Base-by-base conservation (phyloP, 2,329 filamentous ascomycete species). In the Microsporum ferrugineum region DNA sequence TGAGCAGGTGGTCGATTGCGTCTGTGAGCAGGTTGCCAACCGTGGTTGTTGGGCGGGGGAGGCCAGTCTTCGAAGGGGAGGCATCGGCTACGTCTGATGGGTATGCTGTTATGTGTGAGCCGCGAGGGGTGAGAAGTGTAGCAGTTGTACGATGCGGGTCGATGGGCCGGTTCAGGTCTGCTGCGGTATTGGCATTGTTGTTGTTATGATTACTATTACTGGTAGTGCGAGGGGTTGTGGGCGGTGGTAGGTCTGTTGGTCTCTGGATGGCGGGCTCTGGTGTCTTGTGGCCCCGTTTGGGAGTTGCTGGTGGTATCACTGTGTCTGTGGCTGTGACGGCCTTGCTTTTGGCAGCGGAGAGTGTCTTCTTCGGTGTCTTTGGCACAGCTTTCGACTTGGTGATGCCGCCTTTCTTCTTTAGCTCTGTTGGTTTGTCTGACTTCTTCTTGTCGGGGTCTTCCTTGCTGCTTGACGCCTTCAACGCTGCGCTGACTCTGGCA, bases 1-100 rank as follows among this genome's bases (percentile, higher is more conserved):
- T 79, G 66, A 91, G 80, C 5, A 97, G 78, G 73, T 95, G 87
- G 6, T 82, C 82, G 65, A 86, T 84, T 2, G 90, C 92, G 68
- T 90, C 82, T 47, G 88, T 80, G 1, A 97, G 80, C 14, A 96
- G 75, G 58, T 82, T 88, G 17, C 82, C 82, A 3, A 86, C 88
- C n/a, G 87, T 88, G 1, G 81, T 80, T 14, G 71, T 77, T 2
- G 80, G 75, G 47, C 69, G 68, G 65, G 71, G 71, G 66, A 69
- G 72, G 69, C 68, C 72, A 2, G 70, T 69, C 75, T 66, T 67
- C 62, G 71, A 66, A 63, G 73, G 77, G 43, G 76, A 76, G 49
- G 66, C 68, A 60, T 75, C 70, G 62, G 72, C 70, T 27, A 66
- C 55, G 59, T 65, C 65, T 61, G 69, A 68, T 76, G 82, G 65